A percentile compares a stretch with the other conserved stretches of the same genome.
Evolutionary conservation across 805 yeast species (phyloP).

Genomic region (Yarrowia sp.): DNA sequence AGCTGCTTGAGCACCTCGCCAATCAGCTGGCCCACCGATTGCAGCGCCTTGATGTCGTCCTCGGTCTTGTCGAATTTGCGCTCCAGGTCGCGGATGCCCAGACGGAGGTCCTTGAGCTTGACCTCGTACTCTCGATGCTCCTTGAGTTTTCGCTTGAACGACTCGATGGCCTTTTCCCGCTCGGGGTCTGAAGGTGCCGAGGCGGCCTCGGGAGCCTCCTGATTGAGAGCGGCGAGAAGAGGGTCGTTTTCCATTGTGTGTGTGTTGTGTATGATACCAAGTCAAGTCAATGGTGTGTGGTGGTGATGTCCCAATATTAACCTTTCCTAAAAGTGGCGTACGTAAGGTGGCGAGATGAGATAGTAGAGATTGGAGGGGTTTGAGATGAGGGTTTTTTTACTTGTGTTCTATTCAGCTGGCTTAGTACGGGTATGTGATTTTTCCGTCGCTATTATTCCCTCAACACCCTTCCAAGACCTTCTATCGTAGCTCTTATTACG

Average conservation of each 20-base stretch:
- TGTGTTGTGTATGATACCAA: not conserved
- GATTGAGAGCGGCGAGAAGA: conserved; percentile 38
- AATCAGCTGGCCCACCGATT: conserved; percentile 93
- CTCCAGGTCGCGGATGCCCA: conserved; percentile 79
- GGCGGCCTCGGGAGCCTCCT: conserved; percentile 34
- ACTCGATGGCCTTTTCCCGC: conserved; percentile 71
- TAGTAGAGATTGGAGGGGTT: no score
- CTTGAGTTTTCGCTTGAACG: conserved; percentile 77
- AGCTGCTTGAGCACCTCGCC: conserved; percentile 96
- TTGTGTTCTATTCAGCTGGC: no score
- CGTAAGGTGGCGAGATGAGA: no score
- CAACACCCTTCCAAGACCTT: no score
- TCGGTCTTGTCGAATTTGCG: conserved; percentile 88
- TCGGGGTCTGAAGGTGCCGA: conserved; percentile 56
- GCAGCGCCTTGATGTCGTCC: conserved; percentile 93
- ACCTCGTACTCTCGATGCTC: conserved; percentile 97
- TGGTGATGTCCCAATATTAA: not conserved
- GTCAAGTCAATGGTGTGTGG: not conserved
- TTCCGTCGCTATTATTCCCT: no score
- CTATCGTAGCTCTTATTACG: no score
- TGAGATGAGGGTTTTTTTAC: no score
- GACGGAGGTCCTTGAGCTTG: conserved; percentile 76
- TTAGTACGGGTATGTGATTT: no score
- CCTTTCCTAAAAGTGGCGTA: not conserved
- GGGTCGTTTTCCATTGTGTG: conserved; percentile 35